Base-by-base conservation (phyloP, 176 grass and related monocot species). In the Dendrocalamus sinicus region DNA sequence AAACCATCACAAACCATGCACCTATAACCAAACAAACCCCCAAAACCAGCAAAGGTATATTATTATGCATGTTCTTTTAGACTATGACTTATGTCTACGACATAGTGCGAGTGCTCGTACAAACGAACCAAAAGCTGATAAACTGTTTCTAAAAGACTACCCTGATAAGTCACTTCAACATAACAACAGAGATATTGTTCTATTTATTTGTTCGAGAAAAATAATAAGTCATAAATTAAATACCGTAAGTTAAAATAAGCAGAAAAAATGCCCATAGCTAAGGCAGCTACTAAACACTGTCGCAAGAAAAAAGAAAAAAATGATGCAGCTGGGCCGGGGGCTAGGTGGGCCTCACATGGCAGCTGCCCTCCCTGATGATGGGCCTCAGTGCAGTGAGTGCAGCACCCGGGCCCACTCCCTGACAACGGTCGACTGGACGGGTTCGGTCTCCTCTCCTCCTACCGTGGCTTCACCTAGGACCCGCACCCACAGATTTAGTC, bases 401-500 rank as follows among this genome's bases (percentile, higher is more conserved):
- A 2, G 23, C 70, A 20, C 9, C 8, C 16, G 26, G 73, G n/a
- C 50, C 83, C 83, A 59, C 50, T 35, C 35, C 16, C 83, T 77
- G 73, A 69, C 73, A 85, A 55, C 48, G 7, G 48, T 77, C 55
- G 7, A 9, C 80, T 11, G 70, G 28, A 44, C 32, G 22, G 50
- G 20, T 32, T 35, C 53, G 53, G 67, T 83, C 35, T 45, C 68
- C 67, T 4, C 69, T 30, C 6, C 9, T 9, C 39, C 54, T 14
- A 15, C 40, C 0, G n/a, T 14, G 28, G 45, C 43, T 44, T 2
- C 23, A 19, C 10, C 10, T 20, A 32, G 4, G 6, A 0, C 1
- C 15, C 1, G 40, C 1, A 8, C 5, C 8, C 0, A 0, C 8
- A 1, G 3, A 4, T 35, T 13, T 0, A 0, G 0, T 0, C 19